Base-by-base conservation (phyloP, 2,329 filamentous ascomycete species). In the Alternaria sp. region DNA sequence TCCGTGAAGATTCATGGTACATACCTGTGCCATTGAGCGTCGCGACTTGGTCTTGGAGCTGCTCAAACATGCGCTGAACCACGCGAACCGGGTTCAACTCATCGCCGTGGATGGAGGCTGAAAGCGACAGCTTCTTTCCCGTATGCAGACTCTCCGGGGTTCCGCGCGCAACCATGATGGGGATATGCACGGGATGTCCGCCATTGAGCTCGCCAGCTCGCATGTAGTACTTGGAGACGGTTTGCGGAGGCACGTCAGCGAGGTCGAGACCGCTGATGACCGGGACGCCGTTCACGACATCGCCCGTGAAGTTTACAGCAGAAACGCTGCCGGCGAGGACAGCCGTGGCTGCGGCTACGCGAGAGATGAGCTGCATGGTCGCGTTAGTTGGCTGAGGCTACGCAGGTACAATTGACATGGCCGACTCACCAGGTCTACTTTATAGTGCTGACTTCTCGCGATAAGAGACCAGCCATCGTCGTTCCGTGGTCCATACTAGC, bases 101-200 rank as follows among this genome's bases (percentile, higher is more conserved):
- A 49, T 81, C 79, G 19, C 79, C 79, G 57, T 81, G 79, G 5
- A 81, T 80, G 2, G 78, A 74, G 21, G 75, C 78, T 11, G 78
- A 79, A 6, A 81, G 67, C 1, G 76, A 79, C 25, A 81, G 63
- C 61, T 77, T 81, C 63, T 77, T 76, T 4, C 79, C 79, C 1
- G 65, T 75, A 25, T 77, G 64, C 13, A 81, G 65, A 51, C 75
- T 79, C 49, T 79, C 77, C 15, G 74, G 67, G 25, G 77, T 76
- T 36, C 79, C 80, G 11, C 79, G 73, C 19, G 79, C 79, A 8
- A 81, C 78, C 59, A 81, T 74, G 0, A 81, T 72, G 3, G 80
- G 79, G 10, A 81, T 72, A 51, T 80, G 77, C 13, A 80, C 75
- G 2, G 75, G 68, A 10, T 75, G 67, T n/a, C 79, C 79, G 26